phyloP scores from a whole-genome alignment of 2,329 filamentous ascomycete species.

The Trichoderma polysporum region DNA sequence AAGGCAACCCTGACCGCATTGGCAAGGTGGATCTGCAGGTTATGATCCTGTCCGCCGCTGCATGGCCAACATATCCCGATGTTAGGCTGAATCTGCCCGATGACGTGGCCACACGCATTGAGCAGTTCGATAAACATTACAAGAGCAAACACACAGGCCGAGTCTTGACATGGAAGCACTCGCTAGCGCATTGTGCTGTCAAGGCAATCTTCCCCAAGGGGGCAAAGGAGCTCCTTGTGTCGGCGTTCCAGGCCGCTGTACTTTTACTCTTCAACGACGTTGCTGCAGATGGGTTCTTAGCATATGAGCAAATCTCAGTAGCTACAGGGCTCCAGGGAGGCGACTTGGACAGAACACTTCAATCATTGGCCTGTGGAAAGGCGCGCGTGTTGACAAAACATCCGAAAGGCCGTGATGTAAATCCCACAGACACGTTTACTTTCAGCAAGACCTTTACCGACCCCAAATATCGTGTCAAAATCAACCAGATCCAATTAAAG shows the following conservation, averaged over 20 bases:
- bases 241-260: conserved; percentile 88
- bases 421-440: conserved; percentile 75
- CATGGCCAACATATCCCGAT: conserved; percentile 92
- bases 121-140: conserved; percentile 83
- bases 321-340: conserved; percentile 71
- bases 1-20: conserved; percentile 50
- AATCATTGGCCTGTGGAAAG: conserved; percentile 92
- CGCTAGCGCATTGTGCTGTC: conserved; percentile 85
- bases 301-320: conserved; percentile 72
- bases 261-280: conserved; percentile 85
- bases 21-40: conserved; percentile 67
- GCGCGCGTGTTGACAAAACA: conserved; percentile 80
- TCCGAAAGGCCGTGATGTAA: conserved; percentile 81
- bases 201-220: conserved; percentile 78
- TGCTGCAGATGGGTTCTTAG: conserved; percentile 58
- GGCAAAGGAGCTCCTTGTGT: conserved; percentile 84
- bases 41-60: conserved; percentile 83
- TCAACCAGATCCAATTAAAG: conserved; percentile 97
- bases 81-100: conserved; percentile 68
- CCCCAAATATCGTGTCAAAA: conserved; percentile 87
- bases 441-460: conserved; percentile 78
- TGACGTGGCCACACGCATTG: conserved; percentile 72
- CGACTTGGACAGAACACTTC: conserved; percentile 85
- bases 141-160: conserved; percentile 85
- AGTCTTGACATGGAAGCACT: conserved; percentile 87